Percentiles rank a stretch among this genome's conserved stretches.
These are phyloP conservation scores for Starmera caribaea DNA, from an alignment of 805 yeast species.

Conservation along the genomic window DNA sequence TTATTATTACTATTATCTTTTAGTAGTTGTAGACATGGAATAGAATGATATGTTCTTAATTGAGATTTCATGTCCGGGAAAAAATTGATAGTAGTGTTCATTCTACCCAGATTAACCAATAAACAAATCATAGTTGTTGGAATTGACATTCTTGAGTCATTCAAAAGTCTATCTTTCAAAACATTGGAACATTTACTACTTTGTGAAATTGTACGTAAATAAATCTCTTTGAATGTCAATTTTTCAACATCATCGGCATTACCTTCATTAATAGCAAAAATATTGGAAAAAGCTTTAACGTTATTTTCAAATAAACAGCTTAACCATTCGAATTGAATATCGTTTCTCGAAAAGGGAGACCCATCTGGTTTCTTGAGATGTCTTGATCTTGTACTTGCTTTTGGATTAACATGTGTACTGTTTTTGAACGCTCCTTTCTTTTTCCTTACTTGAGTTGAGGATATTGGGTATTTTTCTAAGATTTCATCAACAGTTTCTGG, in stretches of 20 bases:
- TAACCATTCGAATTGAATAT: conserved; percentile 78
- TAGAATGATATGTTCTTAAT: conserved; percentile 85
- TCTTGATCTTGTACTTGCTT: conserved; percentile 25
- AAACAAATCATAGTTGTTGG: conserved; percentile 76
- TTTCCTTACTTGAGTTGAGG: too few species aligned
- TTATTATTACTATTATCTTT: conserved; percentile 15
- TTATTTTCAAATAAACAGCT: conserved; percentile 53
- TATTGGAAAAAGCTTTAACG: conserved; percentile 58
- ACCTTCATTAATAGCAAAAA: conserved; percentile 34
- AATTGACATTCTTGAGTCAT: conserved; percentile 51
- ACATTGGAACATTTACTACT: conserved; percentile 78
- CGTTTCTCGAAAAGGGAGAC: conserved; percentile 82
- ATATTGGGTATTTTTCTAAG: too few species aligned
- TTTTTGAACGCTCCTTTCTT: too few species aligned
- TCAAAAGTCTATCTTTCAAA: conserved; percentile 63
- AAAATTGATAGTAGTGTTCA: conserved; percentile 91
- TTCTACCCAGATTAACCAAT: conserved; percentile 83
- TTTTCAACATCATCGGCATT: conserved; percentile 23
- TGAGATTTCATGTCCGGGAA: conserved; percentile 95
- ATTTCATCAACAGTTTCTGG: too few species aligned
- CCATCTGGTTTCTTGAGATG: conserved; percentile 87
- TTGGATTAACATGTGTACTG: too few species aligned
- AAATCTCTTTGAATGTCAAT: conserved; percentile 75
- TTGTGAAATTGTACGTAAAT: conserved; percentile 71
- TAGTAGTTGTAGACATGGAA: conserved; percentile 73